phyloP scores from a whole-genome alignment of 1,139 yeast genomes.

The Kodamaea alishanica region DNA sequence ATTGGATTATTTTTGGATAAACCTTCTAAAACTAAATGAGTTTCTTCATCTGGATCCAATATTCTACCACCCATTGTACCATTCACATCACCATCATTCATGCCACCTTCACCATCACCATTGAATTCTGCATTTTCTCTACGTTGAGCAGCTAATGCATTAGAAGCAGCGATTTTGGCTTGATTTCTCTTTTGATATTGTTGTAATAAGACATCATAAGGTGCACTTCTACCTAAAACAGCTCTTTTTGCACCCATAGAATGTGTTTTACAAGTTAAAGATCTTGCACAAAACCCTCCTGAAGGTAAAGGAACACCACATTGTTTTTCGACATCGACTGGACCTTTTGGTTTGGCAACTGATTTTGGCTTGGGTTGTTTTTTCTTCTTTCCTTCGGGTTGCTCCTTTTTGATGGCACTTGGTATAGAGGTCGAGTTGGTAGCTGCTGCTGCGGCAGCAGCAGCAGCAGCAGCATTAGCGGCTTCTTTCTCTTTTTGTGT shows the following conservation, averaged over 20 bases:
- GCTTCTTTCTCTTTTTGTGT: conserved; percentile 47
- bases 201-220: conserved; percentile 82
- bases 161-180: conserved; percentile 80
- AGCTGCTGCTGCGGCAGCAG: conserved; percentile 36
- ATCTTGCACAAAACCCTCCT: conserved; percentile 92
- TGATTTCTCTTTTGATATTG: conserved; percentile 92
- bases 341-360: conserved; percentile 65
- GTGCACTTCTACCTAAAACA: conserved; percentile 87
- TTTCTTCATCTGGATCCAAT: conserved; percentile 82
- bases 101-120: conserved; percentile 23
- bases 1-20: conserved; percentile 74
- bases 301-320: conserved; percentile 94
- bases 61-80: conserved; percentile 19
- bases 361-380: conserved; percentile 50
- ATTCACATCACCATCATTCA: conserved; percentile 21
- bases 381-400: conserved; percentile 27
- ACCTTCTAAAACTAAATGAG: conserved; percentile 91
- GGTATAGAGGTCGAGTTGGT: conserved; percentile 15
- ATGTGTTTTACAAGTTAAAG: conserved; percentile 94
- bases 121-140: conserved; percentile 44
- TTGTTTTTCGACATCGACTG: conserved; percentile 90
- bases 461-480: conserved; percentile 47
- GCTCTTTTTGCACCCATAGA: conserved; percentile 98
- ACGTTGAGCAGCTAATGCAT: conserved; percentile 60
- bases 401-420: conserved; percentile 12